Base-by-base conservation (phyloP, 2,329 filamentous ascomycete genomes). In the Penicillium sp. region DNA sequence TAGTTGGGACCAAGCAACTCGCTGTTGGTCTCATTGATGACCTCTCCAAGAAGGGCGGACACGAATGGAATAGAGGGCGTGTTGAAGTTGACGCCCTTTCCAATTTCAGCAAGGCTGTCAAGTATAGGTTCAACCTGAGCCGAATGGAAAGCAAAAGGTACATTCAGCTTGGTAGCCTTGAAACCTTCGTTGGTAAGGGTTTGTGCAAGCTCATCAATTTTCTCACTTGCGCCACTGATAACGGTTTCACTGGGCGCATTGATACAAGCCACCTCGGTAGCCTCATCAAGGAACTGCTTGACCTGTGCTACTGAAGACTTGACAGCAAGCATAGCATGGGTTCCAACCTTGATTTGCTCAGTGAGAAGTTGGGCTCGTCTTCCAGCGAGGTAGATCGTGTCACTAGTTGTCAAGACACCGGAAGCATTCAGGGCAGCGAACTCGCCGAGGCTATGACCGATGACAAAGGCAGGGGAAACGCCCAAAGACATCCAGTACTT, bases 331-430 rank as follows among this genome's bases (percentile, higher is more conserved):
- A 79, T 79, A 2, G 75, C 69, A 52, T 78, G 75, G 3, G 75
- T 79, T 50, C 74, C 75, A 40, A 70, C 63, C 13, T 73, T 65
- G 58, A 76, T 78, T 54, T 72, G 69, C 46, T 74, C 65, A 27
- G 73, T 71, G 11, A 79, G 69, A 1, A 79, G 68, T 44, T 74
- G 68, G 11, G 76, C 77, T 5, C 77, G 68, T 25, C 78, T 72
- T 39, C 89, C 89, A 21, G 92, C 87, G 1, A 92, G 79, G 62
- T 86, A 87, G 54, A 93, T 69, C 0, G 71, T 66, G 52, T 77
- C 75, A 33, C 54, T 64, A 1, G 62, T 68, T 2, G 72, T 70
- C 3, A 78, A 54, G 1, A 77, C 69, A 10, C 73, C 75, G 4
- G 75, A 68, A 10, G 67, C 65, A 43, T 70, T 66, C 0, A 77